Percentiles rank a stretch among this genome's conserved stretches.
phyloP scores from a whole-genome alignment of 2,329 filamentous ascomycete genomes.

The Aspergillus neotritici region DNA sequence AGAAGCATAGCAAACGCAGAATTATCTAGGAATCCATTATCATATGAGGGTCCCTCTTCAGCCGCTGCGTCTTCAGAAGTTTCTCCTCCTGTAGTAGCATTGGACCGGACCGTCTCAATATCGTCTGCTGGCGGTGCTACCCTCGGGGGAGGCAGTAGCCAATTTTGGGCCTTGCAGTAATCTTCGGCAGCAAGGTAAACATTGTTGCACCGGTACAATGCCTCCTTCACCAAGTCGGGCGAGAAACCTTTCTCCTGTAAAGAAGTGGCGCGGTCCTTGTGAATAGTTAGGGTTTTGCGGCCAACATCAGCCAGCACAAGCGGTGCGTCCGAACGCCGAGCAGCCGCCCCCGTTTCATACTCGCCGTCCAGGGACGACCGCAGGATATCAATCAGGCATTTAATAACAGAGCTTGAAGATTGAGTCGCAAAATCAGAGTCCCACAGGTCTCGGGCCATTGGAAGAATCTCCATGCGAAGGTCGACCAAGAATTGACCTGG shows the following conservation, averaged over 20 bases:
- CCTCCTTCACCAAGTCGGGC: slow-evolving; percentile 65
- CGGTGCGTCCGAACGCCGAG: slow-evolving; percentile 57
- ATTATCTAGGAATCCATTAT: slow-evolving; percentile 22
- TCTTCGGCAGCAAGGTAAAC: slow-evolving; percentile 56
- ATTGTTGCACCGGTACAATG: slow-evolving; percentile 75
- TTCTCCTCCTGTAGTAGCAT: slow-evolving; percentile 25
- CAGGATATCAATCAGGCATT: slow-evolving; percentile 76
- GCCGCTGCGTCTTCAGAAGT: slow-evolving; percentile 23
- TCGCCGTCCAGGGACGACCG: slow-evolving; percentile 73
- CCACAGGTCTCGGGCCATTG: slow-evolving; percentile 74
- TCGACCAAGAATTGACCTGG: slow-evolving; percentile 79
- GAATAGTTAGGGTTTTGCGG: slow-evolving; percentile 50
- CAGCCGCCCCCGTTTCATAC: slow-evolving; percentile 58
- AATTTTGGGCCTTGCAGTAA: slow-evolving; percentile 64
- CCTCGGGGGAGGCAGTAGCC: slow-evolving; percentile 54
- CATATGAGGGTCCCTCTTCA: slow-evolving; percentile 24
- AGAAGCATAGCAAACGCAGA: slow-evolving; percentile 33
- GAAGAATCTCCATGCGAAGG: slow-evolving; percentile 71
- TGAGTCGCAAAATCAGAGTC: slow-evolving; percentile 78
- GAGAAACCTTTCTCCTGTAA: slow-evolving; percentile 48
- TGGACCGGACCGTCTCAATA: slow-evolving; percentile 28
- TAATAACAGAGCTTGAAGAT: slow-evolving; percentile 67
- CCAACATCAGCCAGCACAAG: slow-evolving; percentile 42
- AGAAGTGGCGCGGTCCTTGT: slow-evolving; percentile 42
- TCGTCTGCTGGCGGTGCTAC: slow-evolving; percentile 64